Percentiles rank a stretch among this genome's conserved stretches.
Evolutionary conservation across 202 grass and related monocot species (phyloP).

Genomic region (Setaria viridis): DNA sequence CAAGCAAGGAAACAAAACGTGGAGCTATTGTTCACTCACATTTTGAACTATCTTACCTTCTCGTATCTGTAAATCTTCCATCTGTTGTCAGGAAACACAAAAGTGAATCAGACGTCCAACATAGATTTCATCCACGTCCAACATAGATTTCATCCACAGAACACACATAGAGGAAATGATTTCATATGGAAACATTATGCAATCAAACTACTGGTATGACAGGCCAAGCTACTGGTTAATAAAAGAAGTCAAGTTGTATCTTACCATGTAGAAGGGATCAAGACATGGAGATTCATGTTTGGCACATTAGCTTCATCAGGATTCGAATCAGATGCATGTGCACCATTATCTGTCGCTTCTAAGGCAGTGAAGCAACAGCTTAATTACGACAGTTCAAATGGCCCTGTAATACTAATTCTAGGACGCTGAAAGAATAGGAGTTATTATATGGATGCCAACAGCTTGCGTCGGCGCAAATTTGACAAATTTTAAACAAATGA

Average conservation of each 20-base stretch:
- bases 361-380: slow-evolving; percentile 16
- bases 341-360: neutral
- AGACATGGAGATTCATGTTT: slow-evolving; percentile 4
- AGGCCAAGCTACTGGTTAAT: neutral
- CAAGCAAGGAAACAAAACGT: neutral
- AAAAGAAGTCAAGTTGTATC: neutral
- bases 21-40: neutral
- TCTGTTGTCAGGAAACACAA: neutral
- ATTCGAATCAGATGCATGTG: neutral
- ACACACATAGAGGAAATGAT: neutral
- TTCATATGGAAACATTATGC: neutral
- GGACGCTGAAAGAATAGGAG: neutral
- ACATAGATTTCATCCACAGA: neutral
- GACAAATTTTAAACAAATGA: slow-evolving; percentile 6
- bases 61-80: slow-evolving; percentile 10
- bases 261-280: neutral
- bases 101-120: neutral
- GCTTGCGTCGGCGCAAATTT: neutral
- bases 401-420: neutral
- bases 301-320: neutral
- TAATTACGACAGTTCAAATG: neutral
- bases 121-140: neutral
- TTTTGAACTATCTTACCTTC: neutral
- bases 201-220: neutral
- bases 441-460: neutral